A percentile compares a stretch with the other conserved stretches of the same genome.
Evolutionary conservation across 2,329 filamentous ascomycete genomes (phyloP).

Genomic region (Penicillium sp.): DNA sequence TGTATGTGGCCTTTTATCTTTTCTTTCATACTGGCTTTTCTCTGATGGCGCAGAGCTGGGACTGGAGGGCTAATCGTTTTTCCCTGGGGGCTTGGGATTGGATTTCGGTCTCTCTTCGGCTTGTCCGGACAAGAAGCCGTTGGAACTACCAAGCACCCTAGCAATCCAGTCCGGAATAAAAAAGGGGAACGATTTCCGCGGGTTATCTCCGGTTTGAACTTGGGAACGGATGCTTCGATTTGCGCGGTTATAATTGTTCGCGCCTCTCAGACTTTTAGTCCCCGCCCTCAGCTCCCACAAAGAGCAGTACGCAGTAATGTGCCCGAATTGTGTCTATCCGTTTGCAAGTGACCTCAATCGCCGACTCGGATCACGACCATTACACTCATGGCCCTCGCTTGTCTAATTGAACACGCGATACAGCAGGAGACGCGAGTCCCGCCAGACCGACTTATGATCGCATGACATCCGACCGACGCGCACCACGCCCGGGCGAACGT

Average conservation of each 20-base stretch:
- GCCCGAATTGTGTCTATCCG: no score
- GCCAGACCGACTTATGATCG: constrained; percentile 41
- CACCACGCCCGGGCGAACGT: constrained; percentile 46
- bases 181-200: not conserved
- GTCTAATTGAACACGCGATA: constrained; percentile 30
- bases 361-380: constrained; percentile 41
- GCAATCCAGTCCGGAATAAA: constrained; percentile 1
- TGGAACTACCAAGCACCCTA: not conserved
- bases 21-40: not conserved
- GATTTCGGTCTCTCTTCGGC: not conserved
- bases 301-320: not conserved
- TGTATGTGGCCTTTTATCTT: not conserved
- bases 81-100: not conserved
- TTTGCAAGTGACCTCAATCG: constrained; percentile 9
- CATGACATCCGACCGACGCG: constrained; percentile 41
- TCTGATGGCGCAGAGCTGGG: not conserved
- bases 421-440: constrained; percentile 42
- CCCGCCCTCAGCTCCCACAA: not conserved
- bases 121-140: constrained; percentile 4
- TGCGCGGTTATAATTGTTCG: constrained; percentile 1
- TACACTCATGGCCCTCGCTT: constrained; percentile 41
- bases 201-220: not conserved
- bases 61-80: not conserved
- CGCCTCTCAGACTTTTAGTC: not conserved
- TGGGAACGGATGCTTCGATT: not conserved